Conservation (phyloP, 768 basidiomycete genomes). For the Harrya chromipes region DNA sequence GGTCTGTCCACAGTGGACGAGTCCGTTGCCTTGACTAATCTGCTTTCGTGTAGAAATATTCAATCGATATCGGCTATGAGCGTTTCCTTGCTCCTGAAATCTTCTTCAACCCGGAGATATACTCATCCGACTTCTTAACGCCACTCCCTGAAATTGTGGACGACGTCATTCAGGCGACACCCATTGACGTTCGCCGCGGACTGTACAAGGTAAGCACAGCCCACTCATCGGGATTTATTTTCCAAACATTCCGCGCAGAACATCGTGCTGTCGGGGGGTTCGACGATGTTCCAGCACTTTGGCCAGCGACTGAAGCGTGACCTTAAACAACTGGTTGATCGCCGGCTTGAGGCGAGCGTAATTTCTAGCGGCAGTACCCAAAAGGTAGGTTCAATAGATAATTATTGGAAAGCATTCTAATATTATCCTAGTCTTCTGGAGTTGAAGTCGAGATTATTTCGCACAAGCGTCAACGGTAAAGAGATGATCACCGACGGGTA, state of each 20-base stretch:
- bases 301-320: constrained; percentile 96
- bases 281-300: constrained; percentile 99
- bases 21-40: constrained; percentile 2
- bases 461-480: constrained; percentile 92
- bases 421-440: constrained; percentile 71
- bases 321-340: constrained; percentile 90
- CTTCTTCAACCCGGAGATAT: constrained; percentile 99
- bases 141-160: constrained; percentile 96
- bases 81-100: constrained; percentile 99
- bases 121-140: constrained; percentile 95
- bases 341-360: constrained; percentile 76
- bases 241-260: constrained; percentile 51
- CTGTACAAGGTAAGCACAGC: constrained; percentile 76
- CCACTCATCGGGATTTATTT: neutral
- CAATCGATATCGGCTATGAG: constrained; percentile 94
- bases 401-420: constrained; percentile 1
- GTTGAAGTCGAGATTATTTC: constrained; percentile 98
- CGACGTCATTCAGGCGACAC: constrained; percentile 90
- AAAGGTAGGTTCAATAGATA: constrained; percentile 43
- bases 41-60: constrained; percentile 68
- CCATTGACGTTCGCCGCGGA: constrained; percentile 95
- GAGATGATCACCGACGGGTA: neutral
- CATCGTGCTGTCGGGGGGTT: constrained; percentile 95
- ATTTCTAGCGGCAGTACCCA: constrained; percentile 68
- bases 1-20: constrained; percentile 42